Evolutionary conservation across 805 yeast species (phyloP).

Genomic region (Wickerhamomyces queroliae): DNA sequence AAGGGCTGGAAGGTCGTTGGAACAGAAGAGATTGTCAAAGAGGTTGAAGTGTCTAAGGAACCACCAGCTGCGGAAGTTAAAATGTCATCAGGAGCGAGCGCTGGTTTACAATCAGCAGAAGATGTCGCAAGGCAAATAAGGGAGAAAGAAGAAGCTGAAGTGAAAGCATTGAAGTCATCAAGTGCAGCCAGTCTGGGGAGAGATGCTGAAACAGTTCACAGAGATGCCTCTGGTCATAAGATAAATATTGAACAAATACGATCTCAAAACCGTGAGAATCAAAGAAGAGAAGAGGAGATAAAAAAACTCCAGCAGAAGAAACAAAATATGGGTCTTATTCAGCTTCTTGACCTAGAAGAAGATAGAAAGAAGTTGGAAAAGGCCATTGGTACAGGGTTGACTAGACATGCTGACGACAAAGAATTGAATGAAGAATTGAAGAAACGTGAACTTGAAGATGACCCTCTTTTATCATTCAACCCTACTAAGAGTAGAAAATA

Average conservation of each 20-base stretch:
- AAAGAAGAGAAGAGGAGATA: conserved; percentile 22
- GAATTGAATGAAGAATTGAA: conserved; percentile 30
- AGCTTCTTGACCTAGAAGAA: conserved; percentile 30
- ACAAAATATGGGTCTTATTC: conserved; percentile 34
- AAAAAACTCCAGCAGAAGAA: conserved; percentile 23
- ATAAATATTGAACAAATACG: conserved; percentile 33
- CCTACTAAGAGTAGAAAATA: conserved; percentile 19
- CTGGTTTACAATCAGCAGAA: conserved; percentile 43
- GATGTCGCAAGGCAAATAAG: conserved; percentile 33
- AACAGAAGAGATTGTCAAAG: conserved; percentile 8
- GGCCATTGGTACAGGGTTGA: conserved; percentile 19
- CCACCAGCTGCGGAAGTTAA: conserved; percentile 2
- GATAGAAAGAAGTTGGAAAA: conserved; percentile 25
- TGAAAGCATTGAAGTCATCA: conserved; percentile 9
- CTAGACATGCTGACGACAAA: conserved; percentile 32
- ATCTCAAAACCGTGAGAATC: conserved; percentile 22
- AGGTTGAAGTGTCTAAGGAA: neutral
- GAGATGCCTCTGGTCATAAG: conserved; percentile 58
- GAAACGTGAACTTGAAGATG: conserved; percentile 41
- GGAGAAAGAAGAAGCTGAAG: conserved; percentile 23
- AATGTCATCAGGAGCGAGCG: conserved; percentile 28
- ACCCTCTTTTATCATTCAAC: conserved; percentile 53
- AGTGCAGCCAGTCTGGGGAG: conserved; percentile 8
- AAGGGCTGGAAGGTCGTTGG: conserved; percentile 21
- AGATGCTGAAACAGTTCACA: conserved; percentile 37